phyloP scores from a whole-genome alignment of 1,284 basidiomycete species.

The Malassezia dermatis region DNA sequence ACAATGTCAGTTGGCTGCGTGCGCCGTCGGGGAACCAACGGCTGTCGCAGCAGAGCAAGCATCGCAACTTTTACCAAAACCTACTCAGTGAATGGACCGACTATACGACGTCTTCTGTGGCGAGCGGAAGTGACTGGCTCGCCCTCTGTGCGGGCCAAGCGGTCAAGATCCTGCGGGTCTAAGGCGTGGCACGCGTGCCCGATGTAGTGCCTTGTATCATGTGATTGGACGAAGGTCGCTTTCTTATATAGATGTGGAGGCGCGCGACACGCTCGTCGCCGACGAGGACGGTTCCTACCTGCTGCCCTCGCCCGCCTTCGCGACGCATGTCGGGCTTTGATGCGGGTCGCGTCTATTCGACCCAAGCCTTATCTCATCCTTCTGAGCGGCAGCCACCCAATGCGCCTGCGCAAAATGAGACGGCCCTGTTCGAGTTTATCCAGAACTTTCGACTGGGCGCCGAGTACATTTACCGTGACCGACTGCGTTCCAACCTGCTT shows the following conservation, averaged over 20 bases:
- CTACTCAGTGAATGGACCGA: constrained; percentile 46
- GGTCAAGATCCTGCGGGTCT: constrained; percentile 23
- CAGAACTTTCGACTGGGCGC: constrained; percentile 44
- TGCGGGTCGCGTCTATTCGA: constrained; percentile 38
- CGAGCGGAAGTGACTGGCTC: constrained; percentile 20
- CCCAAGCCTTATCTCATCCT: constrained; percentile 37
- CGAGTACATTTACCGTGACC: constrained; percentile 59
- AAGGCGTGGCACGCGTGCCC: neutral
- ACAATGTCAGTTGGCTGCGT: constrained; percentile 45
- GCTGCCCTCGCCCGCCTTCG: neutral
- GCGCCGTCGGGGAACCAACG: constrained; percentile 20
- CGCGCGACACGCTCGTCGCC: neutral
- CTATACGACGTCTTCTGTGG: constrained; percentile 20
- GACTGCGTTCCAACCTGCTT: constrained; percentile 75
- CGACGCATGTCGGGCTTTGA: constrained; percentile 46
- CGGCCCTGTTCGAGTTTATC: constrained; percentile 43
- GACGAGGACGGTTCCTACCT: neutral
- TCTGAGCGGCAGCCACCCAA: constrained; percentile 38
- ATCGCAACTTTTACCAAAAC: constrained; percentile 24
- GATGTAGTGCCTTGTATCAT: neutral
- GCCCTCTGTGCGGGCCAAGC: constrained; percentile 19
- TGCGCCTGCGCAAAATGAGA: constrained; percentile 43
- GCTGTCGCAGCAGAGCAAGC: constrained; percentile 19
- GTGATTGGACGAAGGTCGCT: neutral
- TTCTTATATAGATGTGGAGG: neutral